A percentile compares a stretch with the other conserved stretches of the same genome.
phyloP scores from a whole-genome alignment of 2,329 filamentous ascomycete genomes.

The Bipolaris victoriae region DNA sequence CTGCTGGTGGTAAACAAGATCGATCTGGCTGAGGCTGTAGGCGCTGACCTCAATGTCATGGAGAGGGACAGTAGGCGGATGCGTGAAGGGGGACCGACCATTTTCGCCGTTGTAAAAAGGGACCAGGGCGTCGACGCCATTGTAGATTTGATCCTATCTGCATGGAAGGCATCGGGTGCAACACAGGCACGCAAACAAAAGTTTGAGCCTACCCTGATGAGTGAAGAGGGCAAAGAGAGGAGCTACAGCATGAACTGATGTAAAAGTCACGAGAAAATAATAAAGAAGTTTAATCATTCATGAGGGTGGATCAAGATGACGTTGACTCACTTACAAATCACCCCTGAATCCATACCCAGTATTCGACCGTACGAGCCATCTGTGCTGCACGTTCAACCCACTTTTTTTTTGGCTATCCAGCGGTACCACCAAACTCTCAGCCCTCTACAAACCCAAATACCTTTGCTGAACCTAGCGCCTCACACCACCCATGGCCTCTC shows the following conservation, averaged over 20 bases:
- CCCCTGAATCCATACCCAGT: too few species aligned
- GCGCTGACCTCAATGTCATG: constrained; percentile 91
- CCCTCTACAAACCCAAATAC: background rate
- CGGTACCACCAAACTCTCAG: background rate
- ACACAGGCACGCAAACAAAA: constrained; percentile 45
- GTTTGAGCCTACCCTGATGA: constrained; percentile 43
- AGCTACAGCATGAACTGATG: constrained; percentile 16
- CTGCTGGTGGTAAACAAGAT: constrained; percentile 96
- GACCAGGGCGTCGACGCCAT: constrained; percentile 84
- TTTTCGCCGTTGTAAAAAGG: constrained; percentile 98
- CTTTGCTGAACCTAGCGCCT: constrained; percentile 5
- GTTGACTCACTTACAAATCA: background rate
- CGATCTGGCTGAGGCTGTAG: constrained; percentile 86
- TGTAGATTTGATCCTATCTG: constrained; percentile 83
- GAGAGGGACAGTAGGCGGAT: constrained; percentile 93
- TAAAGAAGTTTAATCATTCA: background rate
- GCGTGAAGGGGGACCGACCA: constrained; percentile 89
- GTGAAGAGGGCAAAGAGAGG: constrained; percentile 20
- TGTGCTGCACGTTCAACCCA: background rate
- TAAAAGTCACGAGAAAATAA: background rate
- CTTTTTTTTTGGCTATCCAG: background rate
- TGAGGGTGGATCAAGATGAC: too few species aligned
- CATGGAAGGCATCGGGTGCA: constrained; percentile 90
- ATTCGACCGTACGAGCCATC: background rate
- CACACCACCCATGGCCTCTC: constrained; percentile 32